Conservation (phyloP, 495 filamentous ascomycete species). For the Podospora australis region DNA sequence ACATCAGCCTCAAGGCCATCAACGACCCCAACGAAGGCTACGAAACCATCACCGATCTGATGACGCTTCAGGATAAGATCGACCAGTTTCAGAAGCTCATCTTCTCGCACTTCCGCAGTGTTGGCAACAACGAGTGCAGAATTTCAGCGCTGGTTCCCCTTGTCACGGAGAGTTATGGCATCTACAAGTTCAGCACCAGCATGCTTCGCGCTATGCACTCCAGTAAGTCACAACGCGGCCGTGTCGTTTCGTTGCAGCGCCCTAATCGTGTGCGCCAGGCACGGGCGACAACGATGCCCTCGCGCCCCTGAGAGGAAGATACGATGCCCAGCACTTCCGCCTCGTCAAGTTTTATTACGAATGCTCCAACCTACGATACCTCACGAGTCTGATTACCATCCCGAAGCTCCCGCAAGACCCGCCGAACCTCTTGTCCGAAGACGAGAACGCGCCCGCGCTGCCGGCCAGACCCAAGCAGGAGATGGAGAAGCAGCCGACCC, state of each 20-base stretch:
- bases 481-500: conserved; percentile 57
- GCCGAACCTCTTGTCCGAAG: conserved; percentile 77
- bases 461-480: conserved; percentile 74
- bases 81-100: conserved; percentile 97
- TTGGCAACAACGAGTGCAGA: conserved; percentile 90
- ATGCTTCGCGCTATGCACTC: conserved; percentile 97
- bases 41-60: conserved; percentile 92
- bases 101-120: conserved; percentile 88
- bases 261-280: conserved; percentile 43
- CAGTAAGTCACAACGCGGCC: conserved; percentile 48
- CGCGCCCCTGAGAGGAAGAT: conserved; percentile 76
- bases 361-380: conserved; percentile 92
- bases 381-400: conserved; percentile 92
- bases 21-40: conserved; percentile 99
- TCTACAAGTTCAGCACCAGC: conserved; percentile 93
- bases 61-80: conserved; percentile 95
- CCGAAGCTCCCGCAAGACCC: conserved; percentile 94
- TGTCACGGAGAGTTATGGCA: conserved; percentile 96
- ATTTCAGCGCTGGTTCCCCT: conserved; percentile 90
- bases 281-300: conserved; percentile 95
- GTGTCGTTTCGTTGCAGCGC: conserved; percentile 1
- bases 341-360: conserved; percentile 98
- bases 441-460: conserved; percentile 74
- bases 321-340: conserved; percentile 92
- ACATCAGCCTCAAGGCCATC: conserved; percentile 94